These are phyloP conservation scores for Dipteronia sinensis DNA, from an alignment of 345 rosid species.

Conservation along the genomic window DNA sequence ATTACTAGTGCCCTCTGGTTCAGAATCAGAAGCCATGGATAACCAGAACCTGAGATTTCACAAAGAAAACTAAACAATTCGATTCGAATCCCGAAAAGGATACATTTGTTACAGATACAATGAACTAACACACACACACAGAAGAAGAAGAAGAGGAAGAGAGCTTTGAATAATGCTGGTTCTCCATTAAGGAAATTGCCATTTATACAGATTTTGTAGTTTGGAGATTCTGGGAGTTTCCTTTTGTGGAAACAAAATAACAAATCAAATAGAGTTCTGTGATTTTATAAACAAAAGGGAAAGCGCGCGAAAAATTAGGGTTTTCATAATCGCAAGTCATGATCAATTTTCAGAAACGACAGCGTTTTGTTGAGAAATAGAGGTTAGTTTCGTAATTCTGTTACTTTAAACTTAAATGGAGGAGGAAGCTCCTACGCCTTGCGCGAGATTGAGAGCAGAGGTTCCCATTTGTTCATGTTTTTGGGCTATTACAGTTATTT, in stretches of 20 bases:
- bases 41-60: slow-evolving; percentile 3
- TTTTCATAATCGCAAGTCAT: background rate
- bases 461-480: no score
- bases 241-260: background rate
- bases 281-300: background rate
- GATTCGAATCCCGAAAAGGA: background rate
- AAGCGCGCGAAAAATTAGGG: background rate
- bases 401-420: no score
- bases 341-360: background rate
- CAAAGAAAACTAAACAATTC: background rate
- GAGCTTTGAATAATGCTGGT: background rate
- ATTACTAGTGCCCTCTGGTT: background rate
- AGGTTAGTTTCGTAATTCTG: no score
- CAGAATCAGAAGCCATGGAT: background rate
- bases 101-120: no score
- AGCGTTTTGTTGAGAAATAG: background rate
- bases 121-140: background rate
- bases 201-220: background rate
- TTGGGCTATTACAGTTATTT: no score
- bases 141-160: background rate
- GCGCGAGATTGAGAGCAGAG: no score
- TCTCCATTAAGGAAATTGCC: background rate
- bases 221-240: background rate
- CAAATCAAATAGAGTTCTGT: background rate
- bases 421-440: no score